Base-by-base conservation (phyloP, 805 yeast genomes). In the Candida tibetensis region DNA sequence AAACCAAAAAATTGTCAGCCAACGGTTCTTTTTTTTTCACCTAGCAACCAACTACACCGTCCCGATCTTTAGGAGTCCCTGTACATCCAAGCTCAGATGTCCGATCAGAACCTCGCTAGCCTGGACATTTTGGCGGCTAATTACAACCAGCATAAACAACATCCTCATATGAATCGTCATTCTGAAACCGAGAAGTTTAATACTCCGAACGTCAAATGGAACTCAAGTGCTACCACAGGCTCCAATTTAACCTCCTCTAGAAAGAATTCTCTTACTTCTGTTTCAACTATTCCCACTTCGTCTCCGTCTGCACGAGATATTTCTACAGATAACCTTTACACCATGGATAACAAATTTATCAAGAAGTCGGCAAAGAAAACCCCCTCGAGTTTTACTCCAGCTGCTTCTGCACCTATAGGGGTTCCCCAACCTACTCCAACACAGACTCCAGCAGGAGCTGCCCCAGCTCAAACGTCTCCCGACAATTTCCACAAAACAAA, bases 241-340 rank as follows among this genome's bases (percentile, higher is more conserved):
- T 21, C 25, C 25, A 12, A 25, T 9, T 27, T 34, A 18, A 14
- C 36, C 19, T 30, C 34, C n/a, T 39, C 42, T 4, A 25, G 42
- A 26, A 39, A 34, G 28, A 34, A 31, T 32, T 39, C 42, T 13
- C 10, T 39, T 12, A 30, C 42, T 9, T 39, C 42, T 8, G 19
- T 39, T n/a, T 39, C 42, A 6, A 39, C 38, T 28, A 7, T n/a
- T n/a, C 5, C 22, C 29, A 32, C 16, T 27, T 19, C 36, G 17
- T 13, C 32, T 8, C 30, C 39, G 37, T 16, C 46, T 15, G 60
- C 60, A 9, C 49, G 74, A 42, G 58, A 57, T 32, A 36, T 62
- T 32, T 61, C 71, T 10, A 72, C 77, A 2, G 72, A 60, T 13
- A 58, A 63, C 14, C 51, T 74, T 34, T 39, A 69, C 30, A 45